These are phyloP conservation scores for Neurospora tetraspora DNA, from an alignment of 495 filamentous ascomycete genomes.

Conservation along the genomic window DNA sequence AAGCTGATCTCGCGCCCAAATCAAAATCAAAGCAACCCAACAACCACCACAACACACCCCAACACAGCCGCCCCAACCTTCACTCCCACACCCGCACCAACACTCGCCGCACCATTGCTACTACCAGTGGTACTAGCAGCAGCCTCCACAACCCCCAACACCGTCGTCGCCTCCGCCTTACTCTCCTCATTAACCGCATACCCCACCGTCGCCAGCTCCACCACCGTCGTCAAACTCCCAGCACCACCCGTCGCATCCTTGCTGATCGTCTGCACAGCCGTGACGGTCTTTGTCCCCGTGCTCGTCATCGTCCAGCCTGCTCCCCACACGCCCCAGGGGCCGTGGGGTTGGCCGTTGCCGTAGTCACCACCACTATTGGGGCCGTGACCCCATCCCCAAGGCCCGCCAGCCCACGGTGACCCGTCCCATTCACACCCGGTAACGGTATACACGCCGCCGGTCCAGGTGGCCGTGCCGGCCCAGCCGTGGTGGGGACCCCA, in stretches of 20 bases:
- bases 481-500: constrained; percentile 3
- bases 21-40: constrained; percentile 27
- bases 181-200: constrained; percentile 29
- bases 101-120: constrained; percentile 4
- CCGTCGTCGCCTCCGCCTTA: neutral
- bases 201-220: constrained; percentile 26
- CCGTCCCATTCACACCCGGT: constrained; percentile 38
- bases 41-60: constrained; percentile 28
- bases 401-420: constrained; percentile 37
- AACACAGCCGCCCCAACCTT: constrained; percentile 30
- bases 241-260: constrained; percentile 17
- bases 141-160: neutral
- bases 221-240: constrained; percentile 5
- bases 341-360: neutral
- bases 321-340: constrained; percentile 37
- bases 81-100: constrained; percentile 15
- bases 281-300: constrained; percentile 23
- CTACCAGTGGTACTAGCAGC: constrained; percentile 5
- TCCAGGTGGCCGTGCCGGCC: constrained; percentile 23
- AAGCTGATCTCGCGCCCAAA: neutral
- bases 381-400: constrained; percentile 29
- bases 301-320: constrained; percentile 26
- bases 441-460: constrained; percentile 35
- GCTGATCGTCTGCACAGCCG: constrained; percentile 26
- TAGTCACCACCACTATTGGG: neutral